Conservation (phyloP, 2,329 filamentous ascomycete genomes). For the Plenodomus tracheiphilus region DNA sequence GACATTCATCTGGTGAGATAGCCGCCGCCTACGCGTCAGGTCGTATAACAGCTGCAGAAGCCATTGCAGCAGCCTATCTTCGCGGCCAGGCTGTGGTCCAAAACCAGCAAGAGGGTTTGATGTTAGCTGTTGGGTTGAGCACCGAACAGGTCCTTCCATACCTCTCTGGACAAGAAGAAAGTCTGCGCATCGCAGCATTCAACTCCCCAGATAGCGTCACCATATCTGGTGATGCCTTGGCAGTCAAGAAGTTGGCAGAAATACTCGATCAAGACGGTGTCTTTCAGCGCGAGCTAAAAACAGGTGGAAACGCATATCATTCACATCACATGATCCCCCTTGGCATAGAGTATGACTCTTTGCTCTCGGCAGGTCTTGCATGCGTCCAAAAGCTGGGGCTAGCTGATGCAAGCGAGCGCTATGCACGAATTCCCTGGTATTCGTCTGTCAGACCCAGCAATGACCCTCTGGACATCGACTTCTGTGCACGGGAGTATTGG, state of each 20-base stretch:
- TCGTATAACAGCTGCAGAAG: conserved; percentile 9
- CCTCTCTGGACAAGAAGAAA: conserved; percentile 6
- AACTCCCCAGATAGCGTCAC: conserved; percentile 30
- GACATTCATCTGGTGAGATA: conserved; percentile 34
- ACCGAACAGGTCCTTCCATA: background rate
- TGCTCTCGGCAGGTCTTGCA: background rate
- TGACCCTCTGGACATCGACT: background rate
- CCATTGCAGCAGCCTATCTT: conserved; percentile 16
- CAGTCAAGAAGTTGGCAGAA: conserved; percentile 47
- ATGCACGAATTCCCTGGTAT: background rate
- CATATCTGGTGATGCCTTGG: conserved; percentile 18
- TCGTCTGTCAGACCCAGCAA: background rate
- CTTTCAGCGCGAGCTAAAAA: conserved; percentile 15
- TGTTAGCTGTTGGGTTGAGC: conserved; percentile 28
- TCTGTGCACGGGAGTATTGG: conserved; percentile 15
- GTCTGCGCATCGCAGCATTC: conserved; percentile 19
- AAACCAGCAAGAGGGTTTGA: conserved; percentile 17
- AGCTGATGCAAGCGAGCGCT: background rate
- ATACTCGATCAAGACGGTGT: conserved; percentile 1
- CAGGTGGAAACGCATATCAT: conserved; percentile 31
- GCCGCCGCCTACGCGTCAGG: conserved; percentile 32
- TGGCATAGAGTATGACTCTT: conserved; percentile 12
- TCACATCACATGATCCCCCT: conserved; percentile 27
- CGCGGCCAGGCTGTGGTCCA: conserved; percentile 12
- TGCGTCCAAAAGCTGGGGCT: background rate